Percentiles rank a stretch among this genome's conserved stretches.
These are phyloP conservation scores for Mycosphaerella sp. DNA, from an alignment of 2,329 filamentous ascomycete species.

Conservation along the genomic window DNA sequence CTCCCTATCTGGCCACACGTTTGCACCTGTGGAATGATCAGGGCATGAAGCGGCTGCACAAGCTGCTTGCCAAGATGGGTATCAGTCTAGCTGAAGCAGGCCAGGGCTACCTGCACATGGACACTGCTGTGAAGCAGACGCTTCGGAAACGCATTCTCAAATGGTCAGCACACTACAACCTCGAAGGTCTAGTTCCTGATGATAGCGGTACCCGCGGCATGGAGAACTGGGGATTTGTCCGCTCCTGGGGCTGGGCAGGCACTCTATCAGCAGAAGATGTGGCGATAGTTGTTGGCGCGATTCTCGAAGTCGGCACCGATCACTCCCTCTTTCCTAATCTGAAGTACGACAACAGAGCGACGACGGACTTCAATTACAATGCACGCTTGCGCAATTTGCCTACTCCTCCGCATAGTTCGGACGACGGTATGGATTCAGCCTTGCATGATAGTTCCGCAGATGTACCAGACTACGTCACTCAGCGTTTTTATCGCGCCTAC, in stretches of 20 bases:
- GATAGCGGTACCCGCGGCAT: constrained; percentile 61
- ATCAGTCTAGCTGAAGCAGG: constrained; percentile 89
- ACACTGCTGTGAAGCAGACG: constrained; percentile 89
- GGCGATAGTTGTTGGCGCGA: constrained; percentile 82
- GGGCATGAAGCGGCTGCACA: constrained; percentile 82
- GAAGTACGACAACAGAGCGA: constrained; percentile 13
- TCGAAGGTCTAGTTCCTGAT: constrained; percentile 85
- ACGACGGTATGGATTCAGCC: constrained; percentile 26
- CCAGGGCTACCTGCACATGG: constrained; percentile 96
- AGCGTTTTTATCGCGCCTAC: constrained; percentile 54
- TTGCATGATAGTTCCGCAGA: constrained; percentile 17
- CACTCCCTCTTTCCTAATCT: constrained; percentile 18
- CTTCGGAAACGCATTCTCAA: constrained; percentile 78
- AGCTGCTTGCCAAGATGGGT: constrained; percentile 96
- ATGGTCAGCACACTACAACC: constrained; percentile 86
- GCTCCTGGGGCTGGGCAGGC: constrained; percentile 96
- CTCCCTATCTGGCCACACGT: constrained; percentile 83
- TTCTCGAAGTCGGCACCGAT: constrained; percentile 72
- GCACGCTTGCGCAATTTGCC: constrained; percentile 28
- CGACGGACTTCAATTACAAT: constrained; percentile 25
- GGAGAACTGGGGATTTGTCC: constrained; percentile 94
- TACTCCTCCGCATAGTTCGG: constrained; percentile 31
- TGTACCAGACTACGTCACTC: constrained; percentile 42
- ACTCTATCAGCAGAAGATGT: constrained; percentile 91
- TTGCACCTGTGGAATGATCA: constrained; percentile 92